phyloP scores from a whole-genome alignment of 2,329 filamentous ascomycete species.

The Colletotrichum sp. region DNA sequence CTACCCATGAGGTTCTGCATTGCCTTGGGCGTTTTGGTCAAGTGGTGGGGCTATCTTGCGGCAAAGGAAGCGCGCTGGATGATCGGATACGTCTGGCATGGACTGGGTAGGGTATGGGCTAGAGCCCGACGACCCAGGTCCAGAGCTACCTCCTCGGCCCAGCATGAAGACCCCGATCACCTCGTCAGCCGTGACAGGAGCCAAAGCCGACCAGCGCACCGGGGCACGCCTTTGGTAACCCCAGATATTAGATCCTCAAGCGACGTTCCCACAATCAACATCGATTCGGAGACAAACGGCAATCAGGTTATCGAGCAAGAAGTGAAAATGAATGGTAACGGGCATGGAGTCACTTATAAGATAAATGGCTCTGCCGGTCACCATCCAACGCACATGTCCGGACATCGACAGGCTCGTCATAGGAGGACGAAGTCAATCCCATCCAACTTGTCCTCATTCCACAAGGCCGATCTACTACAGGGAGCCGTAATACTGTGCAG shows the following conservation, averaged over 20 bases:
- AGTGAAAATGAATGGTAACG: conserved; percentile 3
- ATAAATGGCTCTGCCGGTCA: conserved; percentile 5
- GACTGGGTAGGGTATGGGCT: conserved; percentile 76
- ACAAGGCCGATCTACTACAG: conserved; percentile 95
- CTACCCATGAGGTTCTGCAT: conserved; percentile 87
- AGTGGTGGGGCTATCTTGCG: conserved; percentile 79
- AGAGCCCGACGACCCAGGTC: conserved; percentile 46
- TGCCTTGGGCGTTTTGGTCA: conserved; percentile 75
- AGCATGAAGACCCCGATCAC: background rate
- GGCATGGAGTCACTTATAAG: conserved; percentile 9
- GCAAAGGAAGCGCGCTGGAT: conserved; percentile 76
- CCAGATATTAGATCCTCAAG: background rate
- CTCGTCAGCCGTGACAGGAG: conserved; percentile 10
- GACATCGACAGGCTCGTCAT: conserved; percentile 54
- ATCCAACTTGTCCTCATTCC: conserved; percentile 82
- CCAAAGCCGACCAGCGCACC: background rate
- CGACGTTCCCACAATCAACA: background rate
- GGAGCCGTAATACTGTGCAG: conserved; percentile 87
- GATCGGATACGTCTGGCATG: conserved; percentile 77
- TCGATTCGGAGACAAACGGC: background rate
- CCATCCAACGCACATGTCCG: conserved; percentile 19
- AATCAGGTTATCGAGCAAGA: conserved; percentile 30
- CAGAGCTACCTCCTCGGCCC: background rate
- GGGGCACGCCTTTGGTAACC: background rate
- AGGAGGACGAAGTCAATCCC: conserved; percentile 83